A percentile compares a stretch with the other conserved stretches of the same genome.
Conservation (phyloP, 371 early-diverging fungal species). For the Mucor ambiguus region DNA sequence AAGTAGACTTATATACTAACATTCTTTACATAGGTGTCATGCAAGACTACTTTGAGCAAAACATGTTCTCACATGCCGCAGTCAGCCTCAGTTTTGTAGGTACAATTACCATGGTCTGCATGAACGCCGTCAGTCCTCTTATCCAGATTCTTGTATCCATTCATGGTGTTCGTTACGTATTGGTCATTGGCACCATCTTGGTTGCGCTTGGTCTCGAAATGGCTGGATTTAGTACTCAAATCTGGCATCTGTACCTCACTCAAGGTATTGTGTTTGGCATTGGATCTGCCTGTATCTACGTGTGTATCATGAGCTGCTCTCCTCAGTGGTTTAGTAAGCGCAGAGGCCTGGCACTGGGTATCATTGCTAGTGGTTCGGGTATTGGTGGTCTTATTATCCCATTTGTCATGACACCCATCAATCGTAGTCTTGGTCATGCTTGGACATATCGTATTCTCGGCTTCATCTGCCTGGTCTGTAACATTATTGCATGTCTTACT, state of each 20-base stretch:
- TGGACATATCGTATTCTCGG: conserved; percentile 64
- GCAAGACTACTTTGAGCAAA: conserved; percentile 30
- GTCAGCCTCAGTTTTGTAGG: conserved; percentile 40
- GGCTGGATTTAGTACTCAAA: conserved; percentile 35
- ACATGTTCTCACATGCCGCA: conserved; percentile 2
- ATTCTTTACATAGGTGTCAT: conserved; percentile 25
- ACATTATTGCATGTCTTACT: conserved; percentile 34
- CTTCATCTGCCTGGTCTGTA: conserved; percentile 49
- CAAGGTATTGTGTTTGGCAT: conserved; percentile 71
- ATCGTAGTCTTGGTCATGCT: conserved; percentile 53
- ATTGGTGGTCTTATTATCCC: conserved; percentile 76
- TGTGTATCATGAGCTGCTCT: conserved; percentile 50
- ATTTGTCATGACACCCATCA: conserved; percentile 61
- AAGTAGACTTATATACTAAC: background rate
- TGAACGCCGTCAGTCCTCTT: conserved; percentile 29
- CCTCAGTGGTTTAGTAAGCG: conserved; percentile 76
- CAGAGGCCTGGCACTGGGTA: conserved; percentile 75
- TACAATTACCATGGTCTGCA: conserved; percentile 26
- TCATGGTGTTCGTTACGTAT: conserved; percentile 24
- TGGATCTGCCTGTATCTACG: conserved; percentile 61
- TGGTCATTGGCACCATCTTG: conserved; percentile 25
- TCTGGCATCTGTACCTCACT: conserved; percentile 69
- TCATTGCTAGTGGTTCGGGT: conserved; percentile 78
- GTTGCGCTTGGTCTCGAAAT: conserved; percentile 31
- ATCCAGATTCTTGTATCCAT: conserved; percentile 31